phyloP scores from a whole-genome alignment of 2,329 filamentous ascomycete genomes.

The Scedosporium boydii region DNA sequence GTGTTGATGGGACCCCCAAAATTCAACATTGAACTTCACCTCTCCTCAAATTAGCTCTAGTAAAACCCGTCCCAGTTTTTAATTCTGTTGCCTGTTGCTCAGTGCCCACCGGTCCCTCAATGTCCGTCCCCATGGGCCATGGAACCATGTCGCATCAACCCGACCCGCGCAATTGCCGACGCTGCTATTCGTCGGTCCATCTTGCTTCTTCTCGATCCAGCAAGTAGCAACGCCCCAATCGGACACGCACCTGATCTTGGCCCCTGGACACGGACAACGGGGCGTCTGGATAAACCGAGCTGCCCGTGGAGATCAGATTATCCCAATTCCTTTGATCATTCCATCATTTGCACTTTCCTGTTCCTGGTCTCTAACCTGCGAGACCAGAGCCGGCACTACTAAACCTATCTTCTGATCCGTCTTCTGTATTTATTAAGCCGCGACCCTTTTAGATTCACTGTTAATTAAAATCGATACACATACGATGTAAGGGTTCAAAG shows the following conservation, averaged over 20 bases:
- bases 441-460: too few species aligned
- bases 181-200: background rate
- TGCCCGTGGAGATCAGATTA: background rate
- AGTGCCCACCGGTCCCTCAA: background rate
- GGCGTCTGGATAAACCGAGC: background rate
- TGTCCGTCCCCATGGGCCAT: background rate
- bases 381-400: too few species aligned
- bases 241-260: background rate
- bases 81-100: conserved; percentile 1
- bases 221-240: background rate
- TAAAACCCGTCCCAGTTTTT: background rate
- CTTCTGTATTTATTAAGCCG: too few species aligned
- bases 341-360: background rate
- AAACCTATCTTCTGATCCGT: too few species aligned
- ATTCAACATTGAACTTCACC: too few species aligned
- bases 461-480: too few species aligned
- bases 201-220: background rate
- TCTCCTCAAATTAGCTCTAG: too few species aligned
- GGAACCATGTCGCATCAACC: background rate
- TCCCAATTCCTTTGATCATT: background rate
- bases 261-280: background rate
- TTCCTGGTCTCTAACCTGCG: too few species aligned
- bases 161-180: background rate
- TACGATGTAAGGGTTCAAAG: too few species aligned
- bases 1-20: too few species aligned